phyloP scores from a whole-genome alignment of 257 asterid species.

The Prunella vulgaris region DNA sequence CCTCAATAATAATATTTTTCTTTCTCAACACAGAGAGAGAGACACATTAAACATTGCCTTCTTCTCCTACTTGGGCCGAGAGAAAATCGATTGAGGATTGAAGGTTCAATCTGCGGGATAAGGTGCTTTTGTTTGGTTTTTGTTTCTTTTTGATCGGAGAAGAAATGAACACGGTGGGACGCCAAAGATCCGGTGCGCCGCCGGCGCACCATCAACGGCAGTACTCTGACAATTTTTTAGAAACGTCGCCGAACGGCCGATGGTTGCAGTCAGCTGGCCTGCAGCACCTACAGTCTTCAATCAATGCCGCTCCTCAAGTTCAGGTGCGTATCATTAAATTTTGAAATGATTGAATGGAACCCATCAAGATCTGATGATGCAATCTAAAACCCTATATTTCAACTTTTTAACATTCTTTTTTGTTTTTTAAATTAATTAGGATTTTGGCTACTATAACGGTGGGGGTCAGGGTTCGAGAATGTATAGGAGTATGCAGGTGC shows the following conservation, averaged over 20 bases:
- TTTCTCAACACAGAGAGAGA: background rate
- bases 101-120: background rate
- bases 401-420: background rate
- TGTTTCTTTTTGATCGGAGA: slow-evolving; percentile 10
- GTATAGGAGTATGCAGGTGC: slow-evolving; percentile 59
- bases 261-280: slow-evolving; percentile 98
- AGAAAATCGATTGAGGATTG: background rate
- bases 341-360: background rate
- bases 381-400: background rate
- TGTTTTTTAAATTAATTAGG: slow-evolving; percentile 33
- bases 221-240: slow-evolving; percentile 73
- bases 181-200: slow-evolving; percentile 84
- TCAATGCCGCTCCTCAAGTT: slow-evolving; percentile 48
- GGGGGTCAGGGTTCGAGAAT: slow-evolving; percentile 68
- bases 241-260: slow-evolving; percentile 68
- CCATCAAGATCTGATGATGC: slow-evolving; percentile 10
- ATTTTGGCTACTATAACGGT: slow-evolving; percentile 59
- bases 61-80: background rate
- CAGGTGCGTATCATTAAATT: slow-evolving; percentile 20
- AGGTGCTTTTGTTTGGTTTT: background rate
- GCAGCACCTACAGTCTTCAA: slow-evolving; percentile 76
- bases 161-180: slow-evolving; percentile 73
- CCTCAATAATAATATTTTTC: slow-evolving; percentile 10
- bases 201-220: slow-evolving; percentile 86
- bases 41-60: background rate